Evolutionary conservation across 768 basidiomycete species (phyloP), one percentile per base, ranked within the genome.

Genomic region (Sporobolomyces phaffii): DNA sequence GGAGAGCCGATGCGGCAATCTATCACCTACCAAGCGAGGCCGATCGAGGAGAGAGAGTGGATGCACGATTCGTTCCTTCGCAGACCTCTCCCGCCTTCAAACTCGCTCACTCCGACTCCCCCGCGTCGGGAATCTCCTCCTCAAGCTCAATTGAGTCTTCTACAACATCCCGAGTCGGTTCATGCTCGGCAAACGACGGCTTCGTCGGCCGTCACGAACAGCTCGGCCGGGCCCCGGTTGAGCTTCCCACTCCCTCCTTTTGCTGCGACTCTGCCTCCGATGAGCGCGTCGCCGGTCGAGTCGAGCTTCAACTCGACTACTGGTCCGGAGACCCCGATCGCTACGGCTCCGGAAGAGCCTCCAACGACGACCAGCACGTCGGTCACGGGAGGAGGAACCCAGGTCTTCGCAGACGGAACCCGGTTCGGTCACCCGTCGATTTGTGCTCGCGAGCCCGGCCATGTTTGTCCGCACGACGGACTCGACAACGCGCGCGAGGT

Each of bases 401-500:
- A n/a, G 43, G n/a, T 44, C 20, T 58, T 58, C 31, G 43, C 28
- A 29, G 69, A 70, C 41, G 69, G 69, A 1, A 51, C 65, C 1
- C 60, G 69, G 20, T 65, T 62, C 57, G 69, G 69, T 7, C 62
- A 62, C 48, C 69, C 69, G 2, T 38, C 60, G 6, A 24, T 45
- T n/a, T 70, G 69, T 47, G 64, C 69, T 13, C 56, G 47, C 15
- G 45, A 69, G 20, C 57, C 51, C 11, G 69, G 47, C 0, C 69
- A 70, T n/a, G 48, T 48, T 1, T 70, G 69, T 48, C 57, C 64
- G 1, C 4, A 31, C 24, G 69, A 70, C 43, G 69, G 69, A 0
- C 41, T 70, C 9, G 2, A 1, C 17, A 5, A 18, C 10, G 6
- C 3, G n/a, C 0, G 26, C 9, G 33, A 38, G 28, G 54, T 65